Evolutionary conservation across 345 rosid species (phyloP).

Genomic region (Boechera retrofracta): DNA sequence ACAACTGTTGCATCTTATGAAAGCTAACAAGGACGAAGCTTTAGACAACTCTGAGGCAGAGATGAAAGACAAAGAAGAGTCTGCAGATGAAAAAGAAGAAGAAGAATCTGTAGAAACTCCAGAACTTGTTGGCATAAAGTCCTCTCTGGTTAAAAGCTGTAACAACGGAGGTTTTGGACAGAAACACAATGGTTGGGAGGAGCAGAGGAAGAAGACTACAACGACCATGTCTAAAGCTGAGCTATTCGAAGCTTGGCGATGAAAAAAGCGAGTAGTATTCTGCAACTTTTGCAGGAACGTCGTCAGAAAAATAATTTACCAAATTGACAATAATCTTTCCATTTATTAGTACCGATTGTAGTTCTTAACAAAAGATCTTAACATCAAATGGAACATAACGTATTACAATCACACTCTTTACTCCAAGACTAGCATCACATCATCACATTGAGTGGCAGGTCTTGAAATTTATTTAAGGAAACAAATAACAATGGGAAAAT

Average conservation of each 20-base stretch:
- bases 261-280: background rate
- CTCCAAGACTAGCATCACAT: background rate
- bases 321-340: background rate
- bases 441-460: slow-evolving; percentile 1
- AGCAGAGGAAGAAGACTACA: slow-evolving; percentile 40
- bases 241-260: slow-evolving; percentile 78
- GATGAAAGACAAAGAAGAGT: slow-evolving; percentile 47
- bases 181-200: slow-evolving; percentile 37
- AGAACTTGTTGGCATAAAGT: slow-evolving; percentile 42
- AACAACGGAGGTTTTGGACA: slow-evolving; percentile 49
- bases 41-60: slow-evolving; percentile 25
- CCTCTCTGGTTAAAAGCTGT: slow-evolving; percentile 28
- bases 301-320: background rate
- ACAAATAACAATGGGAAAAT: background rate
- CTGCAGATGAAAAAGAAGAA: slow-evolving; percentile 43
- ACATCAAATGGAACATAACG: background rate
- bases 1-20: slow-evolving; percentile 44
- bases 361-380: background rate
- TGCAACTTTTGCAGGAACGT: too few species aligned
- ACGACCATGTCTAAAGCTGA: slow-evolving; percentile 59
- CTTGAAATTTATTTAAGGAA: slow-evolving; percentile 15
- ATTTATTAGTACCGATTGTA: background rate
- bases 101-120: slow-evolving; percentile 44
- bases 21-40: slow-evolving; percentile 45
- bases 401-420: background rate